These are phyloP conservation scores for Monilinia fructigena DNA, from an alignment of 2,329 filamentous ascomycete genomes.

Conservation along the genomic window DNA sequence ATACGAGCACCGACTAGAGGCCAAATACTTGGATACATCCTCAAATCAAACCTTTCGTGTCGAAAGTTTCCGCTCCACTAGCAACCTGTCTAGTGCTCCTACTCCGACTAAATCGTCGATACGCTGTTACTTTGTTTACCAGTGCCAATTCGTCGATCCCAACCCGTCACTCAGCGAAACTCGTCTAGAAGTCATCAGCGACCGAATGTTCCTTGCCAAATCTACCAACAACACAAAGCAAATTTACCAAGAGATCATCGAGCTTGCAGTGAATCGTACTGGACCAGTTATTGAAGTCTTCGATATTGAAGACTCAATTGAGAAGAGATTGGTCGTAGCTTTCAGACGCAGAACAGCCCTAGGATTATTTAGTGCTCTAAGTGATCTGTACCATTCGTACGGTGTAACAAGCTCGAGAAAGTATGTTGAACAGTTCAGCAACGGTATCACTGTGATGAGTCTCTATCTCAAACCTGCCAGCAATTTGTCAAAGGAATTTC, in stretches of 20 bases:
- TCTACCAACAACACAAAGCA: conserved; percentile 93
- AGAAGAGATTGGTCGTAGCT: conserved; percentile 92
- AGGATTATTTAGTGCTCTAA: conserved; percentile 91
- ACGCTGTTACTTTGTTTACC: conserved; percentile 98
- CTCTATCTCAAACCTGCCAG: conserved; percentile 80
- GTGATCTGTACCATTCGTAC: conserved; percentile 98
- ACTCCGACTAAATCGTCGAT: conserved; percentile 72
- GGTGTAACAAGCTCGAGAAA: conserved; percentile 94
- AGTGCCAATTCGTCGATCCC: conserved; percentile 82
- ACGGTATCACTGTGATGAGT: conserved; percentile 96
- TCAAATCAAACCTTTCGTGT: conserved; percentile 76
- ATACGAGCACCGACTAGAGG: conserved; percentile 90
- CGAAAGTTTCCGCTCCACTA: conserved; percentile 93
- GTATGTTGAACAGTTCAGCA: conserved; percentile 98
- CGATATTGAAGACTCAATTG: conserved; percentile 84
- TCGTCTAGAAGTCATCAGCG: conserved; percentile 84
- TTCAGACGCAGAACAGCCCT: conserved; percentile 91
- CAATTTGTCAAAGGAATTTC: conserved; percentile 57
- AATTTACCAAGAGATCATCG: conserved; percentile 92
- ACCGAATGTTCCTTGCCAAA: conserved; percentile 92
- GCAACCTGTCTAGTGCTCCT: conserved; percentile 64
- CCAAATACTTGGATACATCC: conserved; percentile 88
- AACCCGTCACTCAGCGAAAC: conserved; percentile 77
- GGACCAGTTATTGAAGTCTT: conserved; percentile 98
- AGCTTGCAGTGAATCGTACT: conserved; percentile 76